phyloP scores from a whole-genome alignment of 2,329 filamentous ascomycete genomes.

The Samsoniella hepiali region DNA sequence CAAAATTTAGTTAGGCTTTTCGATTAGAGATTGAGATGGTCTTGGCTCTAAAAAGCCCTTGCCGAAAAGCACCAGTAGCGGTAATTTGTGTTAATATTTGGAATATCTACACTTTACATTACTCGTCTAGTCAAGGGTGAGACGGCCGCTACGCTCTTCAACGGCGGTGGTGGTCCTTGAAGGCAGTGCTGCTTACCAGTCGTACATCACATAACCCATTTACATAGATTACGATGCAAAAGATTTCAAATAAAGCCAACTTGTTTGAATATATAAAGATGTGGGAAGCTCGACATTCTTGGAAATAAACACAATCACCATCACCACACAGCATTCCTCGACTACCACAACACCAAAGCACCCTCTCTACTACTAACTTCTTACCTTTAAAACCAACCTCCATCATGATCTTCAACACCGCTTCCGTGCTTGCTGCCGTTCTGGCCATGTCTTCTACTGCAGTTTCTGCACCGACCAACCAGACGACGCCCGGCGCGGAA shows the following conservation, averaged over 20 bases:
- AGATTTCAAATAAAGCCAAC: neutral
- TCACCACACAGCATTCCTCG: neutral
- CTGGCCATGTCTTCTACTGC: slow-evolving; percentile 32
- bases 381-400: neutral
- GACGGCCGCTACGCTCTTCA: neutral
- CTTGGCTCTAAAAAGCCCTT: neutral
- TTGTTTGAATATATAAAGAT: slow-evolving; percentile 10
- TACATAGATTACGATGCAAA: too few species aligned
- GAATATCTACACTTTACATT: neutral
- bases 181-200: slow-evolving; percentile 10
- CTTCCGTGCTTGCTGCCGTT: slow-evolving; percentile 34
- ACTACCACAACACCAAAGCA: neutral
- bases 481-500: slow-evolving; percentile 18
- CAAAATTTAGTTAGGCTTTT: neutral
- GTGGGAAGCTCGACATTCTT: neutral
- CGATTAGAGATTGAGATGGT: neutral
- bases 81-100: neutral
- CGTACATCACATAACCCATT: neutral
- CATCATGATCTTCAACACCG: slow-evolving; percentile 37
- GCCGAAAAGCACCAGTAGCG: neutral
- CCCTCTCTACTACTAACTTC: neutral
- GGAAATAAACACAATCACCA: neutral
- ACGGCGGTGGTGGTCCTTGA: neutral
- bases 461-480: slow-evolving; percentile 16
- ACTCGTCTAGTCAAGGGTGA: neutral